A percentile compares a stretch with the other conserved stretches of the same genome.
phyloP scores from a whole-genome alignment of 2,329 filamentous ascomycete genomes.

The Grosmannia huntii region DNA sequence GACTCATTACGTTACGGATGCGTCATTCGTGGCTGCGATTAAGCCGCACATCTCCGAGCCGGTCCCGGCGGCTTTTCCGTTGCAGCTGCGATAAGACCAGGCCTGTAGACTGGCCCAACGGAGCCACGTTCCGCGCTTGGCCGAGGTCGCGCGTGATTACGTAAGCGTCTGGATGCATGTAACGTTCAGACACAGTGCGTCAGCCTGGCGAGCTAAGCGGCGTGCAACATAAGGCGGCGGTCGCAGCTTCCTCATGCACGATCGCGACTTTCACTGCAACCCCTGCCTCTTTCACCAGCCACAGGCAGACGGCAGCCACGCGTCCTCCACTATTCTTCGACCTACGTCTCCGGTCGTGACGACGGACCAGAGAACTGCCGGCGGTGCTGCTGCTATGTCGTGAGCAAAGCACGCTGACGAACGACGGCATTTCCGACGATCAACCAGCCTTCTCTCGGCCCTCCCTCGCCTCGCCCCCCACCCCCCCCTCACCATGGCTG shows the following conservation, averaged over 20 bases:
- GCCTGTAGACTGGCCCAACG: not conserved
- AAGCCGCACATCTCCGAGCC: not conserved
- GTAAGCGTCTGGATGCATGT: not conserved
- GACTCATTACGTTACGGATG: conserved; percentile 8
- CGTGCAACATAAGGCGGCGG: not conserved
- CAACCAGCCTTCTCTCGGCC: conserved; percentile 14
- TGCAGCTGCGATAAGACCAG: not conserved
- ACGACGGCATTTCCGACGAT: not conserved
- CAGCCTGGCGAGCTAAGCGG: not conserved
- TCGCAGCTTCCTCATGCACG: too few species aligned
- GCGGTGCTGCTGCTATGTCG: not conserved
- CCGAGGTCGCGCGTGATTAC: too few species aligned
- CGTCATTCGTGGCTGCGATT: not conserved
- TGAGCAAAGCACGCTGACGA: not conserved
- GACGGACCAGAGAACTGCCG: too few species aligned
- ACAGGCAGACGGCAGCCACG: not conserved
- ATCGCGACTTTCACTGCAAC: too few species aligned
- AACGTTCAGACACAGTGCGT: not conserved
- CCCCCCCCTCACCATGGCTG: conserved; percentile 10
- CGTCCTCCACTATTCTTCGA: not conserved
- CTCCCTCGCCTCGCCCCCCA: too few species aligned
- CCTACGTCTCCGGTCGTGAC: not conserved
- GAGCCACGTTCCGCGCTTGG: not conserved
- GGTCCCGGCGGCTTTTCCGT: not conserved
- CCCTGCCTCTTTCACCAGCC: not conserved